Evolutionary conservation across 1,284 basidiomycete genomes (phyloP).

Genomic region (Boletus sp.): DNA sequence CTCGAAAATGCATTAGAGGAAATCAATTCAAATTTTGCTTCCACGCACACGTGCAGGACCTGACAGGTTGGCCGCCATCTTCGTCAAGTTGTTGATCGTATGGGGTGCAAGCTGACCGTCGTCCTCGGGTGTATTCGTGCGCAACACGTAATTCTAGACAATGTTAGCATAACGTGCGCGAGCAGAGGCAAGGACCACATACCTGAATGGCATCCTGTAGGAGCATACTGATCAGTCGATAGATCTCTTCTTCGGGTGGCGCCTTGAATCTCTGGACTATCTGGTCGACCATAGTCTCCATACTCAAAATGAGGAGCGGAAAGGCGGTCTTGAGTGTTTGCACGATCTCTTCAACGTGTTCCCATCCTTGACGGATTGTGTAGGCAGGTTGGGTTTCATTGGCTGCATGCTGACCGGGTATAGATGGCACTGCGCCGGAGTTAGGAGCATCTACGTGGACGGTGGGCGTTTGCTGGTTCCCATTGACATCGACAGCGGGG

Average conservation of each 20-base stretch:
- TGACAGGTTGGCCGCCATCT: slow-evolving; percentile 74
- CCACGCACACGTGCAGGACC: slow-evolving; percentile 65
- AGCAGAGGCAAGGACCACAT: slow-evolving; percentile 18
- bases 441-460: slow-evolving; percentile 26
- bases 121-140: slow-evolving; percentile 71
- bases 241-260: slow-evolving; percentile 92
- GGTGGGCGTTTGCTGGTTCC: slow-evolving; percentile 28
- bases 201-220: slow-evolving; percentile 76
- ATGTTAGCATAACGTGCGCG: slow-evolving; percentile 10
- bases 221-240: slow-evolving; percentile 88
- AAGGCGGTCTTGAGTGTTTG: slow-evolving; percentile 97
- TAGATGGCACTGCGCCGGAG: slow-evolving; percentile 15
- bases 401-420: slow-evolving; percentile 31
- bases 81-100: slow-evolving; percentile 64
- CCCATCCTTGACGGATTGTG: slow-evolving; percentile 77
- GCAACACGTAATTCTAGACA: slow-evolving; percentile 68
- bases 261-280: slow-evolving; percentile 92
- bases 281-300: slow-evolving; percentile 99
- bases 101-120: slow-evolving; percentile 71
- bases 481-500: slow-evolving; percentile 19
- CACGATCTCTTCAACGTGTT: slow-evolving; percentile 93
- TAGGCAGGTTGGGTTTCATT: slow-evolving; percentile 41
- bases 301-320: slow-evolving; percentile 91
- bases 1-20: slow-evolving; percentile 16
- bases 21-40: neutral